Percentiles rank a stretch among this genome's conserved stretches.
Evolutionary conservation across 257 asterid genomes (phyloP).

Genomic region (Solanum tacnaense): DNA sequence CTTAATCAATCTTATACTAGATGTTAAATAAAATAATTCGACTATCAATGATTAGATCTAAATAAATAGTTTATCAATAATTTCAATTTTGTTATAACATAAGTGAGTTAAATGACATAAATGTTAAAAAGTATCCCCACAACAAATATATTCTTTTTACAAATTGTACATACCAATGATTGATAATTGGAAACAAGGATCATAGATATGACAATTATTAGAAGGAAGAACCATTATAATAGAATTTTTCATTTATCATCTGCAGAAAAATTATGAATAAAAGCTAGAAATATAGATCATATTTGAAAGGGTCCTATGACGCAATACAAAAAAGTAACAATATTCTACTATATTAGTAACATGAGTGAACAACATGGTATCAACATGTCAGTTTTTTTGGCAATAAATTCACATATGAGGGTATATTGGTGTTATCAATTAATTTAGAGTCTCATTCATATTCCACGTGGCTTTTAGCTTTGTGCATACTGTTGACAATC

Average conservation of each 20-base stretch:
- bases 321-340: neutral
- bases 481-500: too few species aligned
- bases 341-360: neutral
- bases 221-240: neutral
- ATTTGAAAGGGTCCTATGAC: neutral
- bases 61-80: neutral
- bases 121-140: neutral
- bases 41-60: neutral
- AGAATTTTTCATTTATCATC: neutral
- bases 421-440: too few species aligned
- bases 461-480: too few species aligned
- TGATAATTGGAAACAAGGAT: neutral
- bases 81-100: neutral
- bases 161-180: neutral
- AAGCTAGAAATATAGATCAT: neutral
- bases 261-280: neutral
- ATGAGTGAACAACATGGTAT: too few species aligned
- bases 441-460: too few species aligned
- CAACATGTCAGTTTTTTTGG: too few species aligned
- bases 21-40: neutral
- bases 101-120: neutral
- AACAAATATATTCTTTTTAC: neutral
- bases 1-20: neutral
- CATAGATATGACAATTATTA: neutral
- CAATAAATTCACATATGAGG: too few species aligned